Evolutionary conservation across 106 monocot genomes (phyloP), one percentile per base, ranked within the genome.

Genomic region (Platanthera guangdongensis): DNA sequence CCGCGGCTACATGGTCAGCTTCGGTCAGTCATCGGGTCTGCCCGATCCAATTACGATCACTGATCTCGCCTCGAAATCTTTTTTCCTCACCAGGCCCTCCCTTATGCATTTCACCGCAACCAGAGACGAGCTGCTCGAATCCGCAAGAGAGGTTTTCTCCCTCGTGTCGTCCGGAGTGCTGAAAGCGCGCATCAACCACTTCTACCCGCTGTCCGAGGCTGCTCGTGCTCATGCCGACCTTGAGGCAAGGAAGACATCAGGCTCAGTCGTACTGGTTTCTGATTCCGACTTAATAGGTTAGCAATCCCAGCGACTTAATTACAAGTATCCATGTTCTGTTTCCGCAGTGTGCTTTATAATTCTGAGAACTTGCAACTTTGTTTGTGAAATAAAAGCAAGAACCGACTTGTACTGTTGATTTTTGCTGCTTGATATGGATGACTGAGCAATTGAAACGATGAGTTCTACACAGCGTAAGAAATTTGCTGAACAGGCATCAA

Each of bases 11-110:
- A 80, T 97, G 91, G 84, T 97, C 52, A 81, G 81, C 59, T 97
- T 89, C 19, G 97, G 97, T 15, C 97, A 97, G 75, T 91, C 93
- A 55, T 97, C 97, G 28, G 97, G 97, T 2, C 57, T 9, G 4
- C 86, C 87, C 0, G 97, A 97, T 59, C 91, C 97, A 0, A 32
- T 97, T 30, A 81, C 87, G 13, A 8, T 94, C 12, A 76, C 88
- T 2, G 94, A 91, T 63, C 86, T 97, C 9, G 86, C 83, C 57
- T 3, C 91, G 9, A 97, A 97, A 63, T 94, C 94, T 9, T 62
- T 91, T 19, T 91, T 94, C 83, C 69, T 97, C 19, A 88, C 86
- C 3, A 84, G 97, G 73, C 97, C 97, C 51, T 78, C 80, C 51
- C 68, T 97, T 0, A 84, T 89, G 79, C 87, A 87, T 19, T 97